A percentile compares a stretch with the other conserved stretches of the same genome.
These are phyloP conservation scores for Fusarium sp. DNA, from an alignment of 2,329 filamentous ascomycete species.

Conservation along the genomic window DNA sequence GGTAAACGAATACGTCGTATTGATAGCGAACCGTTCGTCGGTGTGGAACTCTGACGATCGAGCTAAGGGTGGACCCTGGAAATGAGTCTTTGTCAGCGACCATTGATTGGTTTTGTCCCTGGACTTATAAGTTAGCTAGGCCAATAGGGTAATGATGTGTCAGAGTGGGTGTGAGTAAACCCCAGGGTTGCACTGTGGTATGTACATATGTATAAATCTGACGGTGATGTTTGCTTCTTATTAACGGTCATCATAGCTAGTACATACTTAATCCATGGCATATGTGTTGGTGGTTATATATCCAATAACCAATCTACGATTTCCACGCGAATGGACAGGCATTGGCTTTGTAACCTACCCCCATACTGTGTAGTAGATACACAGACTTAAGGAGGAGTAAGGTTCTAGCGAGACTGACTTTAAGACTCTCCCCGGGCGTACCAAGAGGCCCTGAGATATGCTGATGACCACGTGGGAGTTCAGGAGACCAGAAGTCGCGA, in stretches of 20 bases:
- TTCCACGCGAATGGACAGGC: background rate
- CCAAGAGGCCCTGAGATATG: background rate
- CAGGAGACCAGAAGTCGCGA: background rate
- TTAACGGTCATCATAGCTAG: background rate
- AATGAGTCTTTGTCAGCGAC: slow-evolving; percentile 11
- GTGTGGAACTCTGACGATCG: slow-evolving; percentile 19
- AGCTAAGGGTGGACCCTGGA: slow-evolving; percentile 29
- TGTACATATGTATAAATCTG: background rate
- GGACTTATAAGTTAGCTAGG: slow-evolving; percentile 12
- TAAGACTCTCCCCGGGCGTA: background rate
- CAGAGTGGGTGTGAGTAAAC: slow-evolving; percentile 15
- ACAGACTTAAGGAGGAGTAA: background rate
- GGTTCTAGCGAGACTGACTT: slow-evolving; percentile 1
- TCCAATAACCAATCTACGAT: slow-evolving; percentile 2
- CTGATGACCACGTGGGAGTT: background rate
- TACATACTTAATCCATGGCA: background rate
- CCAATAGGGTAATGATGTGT: slow-evolving; percentile 10
- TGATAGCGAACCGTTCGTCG: slow-evolving; percentile 12
- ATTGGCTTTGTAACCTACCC: background rate
- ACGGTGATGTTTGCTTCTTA: background rate
- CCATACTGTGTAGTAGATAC: background rate
- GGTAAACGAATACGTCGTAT: slow-evolving; percentile 39
- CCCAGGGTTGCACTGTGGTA: background rate
- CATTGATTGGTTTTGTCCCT: slow-evolving; percentile 26
- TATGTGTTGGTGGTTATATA: background rate